Conservation (phyloP, 2,329 filamentous ascomycete species). For the Trichoderma pleuroti region DNA sequence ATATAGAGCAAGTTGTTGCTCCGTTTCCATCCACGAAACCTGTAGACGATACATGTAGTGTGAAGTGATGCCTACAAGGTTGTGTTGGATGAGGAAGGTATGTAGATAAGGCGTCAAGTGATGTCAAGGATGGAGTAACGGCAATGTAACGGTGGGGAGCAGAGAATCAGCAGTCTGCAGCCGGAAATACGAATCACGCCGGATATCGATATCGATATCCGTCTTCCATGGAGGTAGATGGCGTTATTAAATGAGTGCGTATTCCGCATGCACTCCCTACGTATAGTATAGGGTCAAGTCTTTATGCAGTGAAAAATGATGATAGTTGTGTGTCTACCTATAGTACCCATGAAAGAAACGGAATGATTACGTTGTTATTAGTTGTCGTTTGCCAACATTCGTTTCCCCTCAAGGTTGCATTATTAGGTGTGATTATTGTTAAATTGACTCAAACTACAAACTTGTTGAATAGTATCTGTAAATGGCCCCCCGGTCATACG, state of each 20-base stretch:
- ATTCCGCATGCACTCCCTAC: too few relatives aligned
- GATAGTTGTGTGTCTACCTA: too few relatives aligned
- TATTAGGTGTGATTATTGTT: too few relatives aligned
- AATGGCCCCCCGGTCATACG: not conserved
- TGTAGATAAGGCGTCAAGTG: conserved; percentile 1
- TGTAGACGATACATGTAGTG: not conserved
- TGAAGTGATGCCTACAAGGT: not conserved
- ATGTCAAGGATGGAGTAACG: not conserved
- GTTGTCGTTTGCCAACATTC: too few relatives aligned
- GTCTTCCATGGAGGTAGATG: not conserved
- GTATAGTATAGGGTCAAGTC: not conserved
- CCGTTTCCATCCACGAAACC: not conserved
- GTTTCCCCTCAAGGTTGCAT: too few relatives aligned
- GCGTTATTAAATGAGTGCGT: not conserved
- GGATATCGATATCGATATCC: not conserved
- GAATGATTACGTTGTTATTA: not conserved
- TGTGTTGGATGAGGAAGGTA: not conserved
- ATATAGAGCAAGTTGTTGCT: not conserved
- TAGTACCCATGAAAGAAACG: not conserved
- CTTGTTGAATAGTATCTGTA: not conserved
- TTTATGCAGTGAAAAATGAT: not conserved
- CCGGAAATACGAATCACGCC: not conserved
- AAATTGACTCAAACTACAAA: not conserved
- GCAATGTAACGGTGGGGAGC: not conserved
- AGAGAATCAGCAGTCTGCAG: not conserved